A percentile compares a stretch with the other conserved stretches of the same genome.
Evolutionary conservation across 2,329 filamentous ascomycete genomes (phyloP).

Genomic region (Cephalotrichum gorgonifer): DNA sequence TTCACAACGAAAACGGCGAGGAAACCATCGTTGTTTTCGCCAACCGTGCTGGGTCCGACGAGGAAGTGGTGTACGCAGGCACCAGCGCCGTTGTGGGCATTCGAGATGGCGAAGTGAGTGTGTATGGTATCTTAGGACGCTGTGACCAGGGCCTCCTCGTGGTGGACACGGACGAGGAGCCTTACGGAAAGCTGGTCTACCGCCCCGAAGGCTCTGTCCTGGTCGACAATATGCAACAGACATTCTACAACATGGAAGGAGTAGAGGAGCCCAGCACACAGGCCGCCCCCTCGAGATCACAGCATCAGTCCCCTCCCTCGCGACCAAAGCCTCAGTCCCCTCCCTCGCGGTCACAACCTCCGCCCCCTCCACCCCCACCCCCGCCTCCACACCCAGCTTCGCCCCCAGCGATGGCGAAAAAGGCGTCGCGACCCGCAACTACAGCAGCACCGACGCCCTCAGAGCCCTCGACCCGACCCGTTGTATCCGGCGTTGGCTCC

Average conservation of each 20-base stretch:
- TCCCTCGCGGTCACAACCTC: too few species aligned
- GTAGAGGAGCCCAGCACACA: too few species aligned
- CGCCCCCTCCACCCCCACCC: too few species aligned
- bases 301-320: too few species aligned
- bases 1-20: constrained; percentile 35
- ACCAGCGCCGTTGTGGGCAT: constrained; percentile 64
- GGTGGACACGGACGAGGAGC: constrained; percentile 41
- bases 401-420: too few species aligned
- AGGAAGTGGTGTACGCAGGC: constrained; percentile 58
- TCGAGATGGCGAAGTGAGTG: constrained; percentile 50
- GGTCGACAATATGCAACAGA: not conserved
- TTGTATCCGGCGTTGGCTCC: not conserved
- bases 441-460: too few species aligned
- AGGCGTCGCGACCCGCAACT: too few species aligned
- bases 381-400: too few species aligned
- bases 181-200: constrained; percentile 33
- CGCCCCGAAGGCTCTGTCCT: constrained; percentile 11
- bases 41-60: constrained; percentile 61
- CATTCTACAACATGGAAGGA: not conserved
- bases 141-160: constrained; percentile 58
- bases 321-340: too few species aligned
- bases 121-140: constrained; percentile 62
- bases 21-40: constrained; percentile 61
- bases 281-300: too few species aligned
- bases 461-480: too few species aligned